Evolutionary conservation across 768 basidiomycete genomes (phyloP), one percentile per base, ranked within the genome.

Genomic region (Leccinum rimulosum): DNA sequence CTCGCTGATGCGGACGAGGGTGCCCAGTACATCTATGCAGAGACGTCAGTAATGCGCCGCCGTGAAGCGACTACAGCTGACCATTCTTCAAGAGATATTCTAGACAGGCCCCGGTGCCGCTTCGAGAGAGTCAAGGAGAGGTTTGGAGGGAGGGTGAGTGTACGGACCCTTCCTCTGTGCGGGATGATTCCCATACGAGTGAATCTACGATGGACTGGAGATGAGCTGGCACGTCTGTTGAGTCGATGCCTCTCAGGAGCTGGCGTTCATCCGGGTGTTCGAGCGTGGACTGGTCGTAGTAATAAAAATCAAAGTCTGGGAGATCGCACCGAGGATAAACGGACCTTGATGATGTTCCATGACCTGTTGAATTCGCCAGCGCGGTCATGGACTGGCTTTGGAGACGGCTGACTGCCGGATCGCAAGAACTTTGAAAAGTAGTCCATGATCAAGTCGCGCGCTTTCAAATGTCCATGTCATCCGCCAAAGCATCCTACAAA

Each of bases 11-110:
- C 85, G 84, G 59, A 95, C 96, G 10, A 98, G 86, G 1, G 84
- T 85, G 1, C 87, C 86, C 27, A 98, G 77, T 2, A 96, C 83
- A 79, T 95, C 93, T 94, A 49, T 10, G 35, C 52, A 45, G 40
- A 1, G 30, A 61, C 30, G 64, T 45, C 43, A 59, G 40, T 11
- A 48, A 49, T 47, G 27, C 3, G 50, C 10, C 47, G 28, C 15
- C 2, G 33, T 3, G 25, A 58, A 15, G 50, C 33, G 22, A 15
- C 35, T 33, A 30, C 30, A 19, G 64, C 79, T 55, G 61, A 89
- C 91, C 91, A 63, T 95, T 88, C 79, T 93, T 93, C 33, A 98
- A 75, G 27, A 96, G 81, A 72, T 93, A 95, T 73, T 98, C 95
- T 53, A 97, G 75, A 68, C 95, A 97, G 31, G 82, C 86, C 40